Evolutionary conservation across 495 filamentous ascomycete species (phyloP), one percentile per base, ranked within the genome.

Genomic region (Penicillium coprophilum): DNA sequence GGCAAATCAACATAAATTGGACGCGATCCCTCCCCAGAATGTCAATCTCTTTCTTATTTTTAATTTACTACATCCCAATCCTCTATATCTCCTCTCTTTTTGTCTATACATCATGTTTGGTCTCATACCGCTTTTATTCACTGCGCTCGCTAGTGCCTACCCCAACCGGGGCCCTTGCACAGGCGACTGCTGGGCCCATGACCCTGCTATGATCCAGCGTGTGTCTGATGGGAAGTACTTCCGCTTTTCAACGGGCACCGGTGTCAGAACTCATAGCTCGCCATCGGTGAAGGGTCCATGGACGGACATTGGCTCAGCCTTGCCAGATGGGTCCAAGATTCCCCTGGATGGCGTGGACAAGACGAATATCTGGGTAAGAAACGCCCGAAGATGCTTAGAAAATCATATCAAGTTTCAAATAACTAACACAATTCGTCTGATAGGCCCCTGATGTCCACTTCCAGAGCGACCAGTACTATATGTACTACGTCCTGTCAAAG

Each of bases 401-500:
- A 39, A 46, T 2, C n/a, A 30, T 28, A 30, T n/a, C 6, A 17
- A 19, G 9, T 1, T 1, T 13, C 4, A 3, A 17, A 28, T 10
- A 30, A n/a, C 15, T 46, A 28, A 46, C 23, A 10, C 7, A 6
- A 9, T 46, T 1, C 6, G 30, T 27, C 12, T 19, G 21, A 20
- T 65, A 87, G 86, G 88, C 88, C 2, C 87, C 87, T 0, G 86
- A 90, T 60, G 81, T 90, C 24, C 64, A 75, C 51, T 68, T 80
- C 31, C 67, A 87, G 2, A 78, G 77, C 38, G 67, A 59, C 17
- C 74, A 70, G 4, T 91, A 90, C 73, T 86, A 87, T 64, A 76
- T 89, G 59, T 91, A 88, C 78, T 92, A 91, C 70, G 75, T 83
- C 1, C 80, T 90, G 45, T 83, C 79, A 34, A 75, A 78, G 27